Conservation (phyloP, 305 asterid species). For the Fraxinus xanthoxyloides region DNA sequence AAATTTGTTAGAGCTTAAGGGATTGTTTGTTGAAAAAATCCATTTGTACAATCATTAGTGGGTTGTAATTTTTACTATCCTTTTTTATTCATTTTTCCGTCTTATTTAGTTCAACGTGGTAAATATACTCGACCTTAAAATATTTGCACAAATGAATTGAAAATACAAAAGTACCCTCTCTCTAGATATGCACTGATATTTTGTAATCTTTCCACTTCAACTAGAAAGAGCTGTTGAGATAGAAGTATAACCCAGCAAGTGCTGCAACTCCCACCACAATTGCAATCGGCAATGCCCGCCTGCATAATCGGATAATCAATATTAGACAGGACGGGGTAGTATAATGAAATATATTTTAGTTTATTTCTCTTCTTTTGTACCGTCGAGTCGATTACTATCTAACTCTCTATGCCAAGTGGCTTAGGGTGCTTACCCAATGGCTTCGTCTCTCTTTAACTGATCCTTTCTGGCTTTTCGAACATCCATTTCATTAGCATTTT, state of each 20-base stretch:
- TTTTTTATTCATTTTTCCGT: background rate
- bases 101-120: background rate
- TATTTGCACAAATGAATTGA: background rate
- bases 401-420: background rate
- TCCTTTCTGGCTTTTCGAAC: constrained; percentile 83
- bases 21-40: too few species aligned
- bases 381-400: background rate
- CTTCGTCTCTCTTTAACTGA: constrained; percentile 61
- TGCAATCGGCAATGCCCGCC: constrained; percentile 72
- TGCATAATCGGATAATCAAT: constrained; percentile 26
- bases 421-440: constrained; percentile 53
- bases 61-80: background rate
- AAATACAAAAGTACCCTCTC: background rate
- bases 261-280: constrained; percentile 71
- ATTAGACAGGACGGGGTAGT: background rate
- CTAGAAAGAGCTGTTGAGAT: constrained; percentile 57
- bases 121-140: background rate
- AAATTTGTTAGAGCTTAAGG: background rate
- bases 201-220: background rate
- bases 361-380: background rate
- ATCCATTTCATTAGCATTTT: constrained; percentile 49
- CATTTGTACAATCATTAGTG: too few species aligned
- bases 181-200: background rate
- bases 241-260: constrained; percentile 58
- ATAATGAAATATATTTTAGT: background rate